Conservation (phyloP, 352 stramenopile species). For the Phytopythium sindhum region DNA sequence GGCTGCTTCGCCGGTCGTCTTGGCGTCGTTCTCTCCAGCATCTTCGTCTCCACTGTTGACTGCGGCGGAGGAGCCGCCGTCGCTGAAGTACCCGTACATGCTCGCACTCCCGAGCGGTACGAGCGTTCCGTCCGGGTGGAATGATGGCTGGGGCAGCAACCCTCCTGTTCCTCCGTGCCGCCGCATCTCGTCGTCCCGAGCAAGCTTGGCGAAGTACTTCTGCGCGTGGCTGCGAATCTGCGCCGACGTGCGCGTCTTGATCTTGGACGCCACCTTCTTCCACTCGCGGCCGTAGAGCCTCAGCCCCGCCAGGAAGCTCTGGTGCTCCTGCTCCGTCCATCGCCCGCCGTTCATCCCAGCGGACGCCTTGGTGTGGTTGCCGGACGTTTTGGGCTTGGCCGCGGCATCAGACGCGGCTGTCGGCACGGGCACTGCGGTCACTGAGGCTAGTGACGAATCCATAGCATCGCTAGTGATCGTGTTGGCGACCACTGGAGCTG, state of each 20-base stretch:
- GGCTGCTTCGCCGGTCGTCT: not conserved
- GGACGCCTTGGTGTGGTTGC: conserved; percentile 42
- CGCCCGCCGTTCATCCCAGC: conserved; percentile 86
- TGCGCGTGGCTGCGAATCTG: conserved; percentile 84
- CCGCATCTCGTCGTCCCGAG: conserved; percentile 68
- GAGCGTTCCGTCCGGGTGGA: not conserved
- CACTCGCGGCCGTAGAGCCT: conserved; percentile 95
- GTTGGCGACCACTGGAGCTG: not conserved
- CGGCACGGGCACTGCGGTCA: not conserved
- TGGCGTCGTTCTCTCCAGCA: conserved; percentile 13
- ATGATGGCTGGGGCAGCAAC: not conserved
- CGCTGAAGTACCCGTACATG: conserved; percentile 54
- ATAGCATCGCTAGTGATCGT: not conserved
- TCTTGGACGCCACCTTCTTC: conserved; percentile 94
- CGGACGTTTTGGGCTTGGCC: not conserved
- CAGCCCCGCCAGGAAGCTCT: conserved; percentile 93
- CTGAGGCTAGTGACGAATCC: not conserved
- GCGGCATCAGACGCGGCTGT: not conserved
- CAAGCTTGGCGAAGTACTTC: conserved; percentile 87
- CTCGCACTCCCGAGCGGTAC: not conserved
- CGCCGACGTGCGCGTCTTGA: conserved; percentile 84
- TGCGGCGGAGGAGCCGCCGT: conserved; percentile 53
- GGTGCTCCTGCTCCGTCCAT: conserved; percentile 95
- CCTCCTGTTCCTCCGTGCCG: conserved; percentile 32
- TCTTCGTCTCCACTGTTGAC: conserved; percentile 58